phyloP scores from a whole-genome alignment of 2,329 filamentous ascomycete species.

The Blumeria hordei region DNA sequence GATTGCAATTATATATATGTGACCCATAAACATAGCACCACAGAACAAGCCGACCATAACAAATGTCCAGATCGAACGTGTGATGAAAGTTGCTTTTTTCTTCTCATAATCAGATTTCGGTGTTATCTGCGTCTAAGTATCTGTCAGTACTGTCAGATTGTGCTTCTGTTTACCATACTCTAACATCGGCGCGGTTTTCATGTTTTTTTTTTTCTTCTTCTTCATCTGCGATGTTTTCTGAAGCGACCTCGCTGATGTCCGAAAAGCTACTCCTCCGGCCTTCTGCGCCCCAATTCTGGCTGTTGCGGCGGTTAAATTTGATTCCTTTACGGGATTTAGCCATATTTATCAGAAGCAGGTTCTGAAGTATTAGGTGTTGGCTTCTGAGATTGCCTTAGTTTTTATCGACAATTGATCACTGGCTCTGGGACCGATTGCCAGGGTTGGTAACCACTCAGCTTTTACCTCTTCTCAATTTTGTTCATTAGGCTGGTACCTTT shows the following conservation, averaged over 20 bases:
- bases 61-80: constrained; percentile 89
- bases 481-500: too few relatives aligned
- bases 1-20: constrained; percentile 89
- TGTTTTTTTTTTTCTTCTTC: too few relatives aligned
- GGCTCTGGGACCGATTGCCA: too few relatives aligned
- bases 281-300: constrained; percentile 12
- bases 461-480: too few relatives aligned
- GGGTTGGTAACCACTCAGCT: too few relatives aligned
- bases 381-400: too few relatives aligned
- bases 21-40: constrained; percentile 73
- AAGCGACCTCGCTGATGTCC: constrained; percentile 38
- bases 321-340: constrained; percentile 26
- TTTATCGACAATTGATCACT: too few relatives aligned
- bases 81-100: constrained; percentile 96
- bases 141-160: background rate
- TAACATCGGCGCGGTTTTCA: too few relatives aligned
- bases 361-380: too few relatives aligned
- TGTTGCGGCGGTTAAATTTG: constrained; percentile 23
- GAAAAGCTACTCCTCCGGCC: constrained; percentile 44
- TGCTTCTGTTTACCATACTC: too few relatives aligned
- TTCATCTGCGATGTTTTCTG: constrained; percentile 13
- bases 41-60: constrained; percentile 95
- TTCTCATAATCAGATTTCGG: constrained; percentile 65
- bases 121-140: constrained; percentile 5
- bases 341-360: constrained; percentile 12